phyloP scores from a whole-genome alignment of 2,329 filamentous ascomycete genomes.

The Aureobasidium melanogenum region DNA sequence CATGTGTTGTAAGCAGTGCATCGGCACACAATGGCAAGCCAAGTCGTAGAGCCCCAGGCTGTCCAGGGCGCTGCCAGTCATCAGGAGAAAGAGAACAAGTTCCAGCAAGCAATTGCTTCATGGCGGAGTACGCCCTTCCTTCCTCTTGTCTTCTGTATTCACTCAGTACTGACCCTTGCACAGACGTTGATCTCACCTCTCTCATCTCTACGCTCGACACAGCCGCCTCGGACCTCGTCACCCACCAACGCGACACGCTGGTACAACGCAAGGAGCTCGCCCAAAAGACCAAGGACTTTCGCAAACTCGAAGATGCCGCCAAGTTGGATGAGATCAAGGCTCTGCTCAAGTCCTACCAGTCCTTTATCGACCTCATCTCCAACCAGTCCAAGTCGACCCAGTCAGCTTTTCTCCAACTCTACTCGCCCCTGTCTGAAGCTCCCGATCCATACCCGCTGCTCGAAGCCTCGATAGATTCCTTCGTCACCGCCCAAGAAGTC shows the following conservation, averaged over 20 bases:
- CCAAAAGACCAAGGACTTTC: constrained; percentile 98
- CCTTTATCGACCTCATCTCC: constrained; percentile 91
- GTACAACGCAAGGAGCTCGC: constrained; percentile 93
- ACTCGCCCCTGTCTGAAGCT: constrained; percentile 87
- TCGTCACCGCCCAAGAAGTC: constrained; percentile 85
- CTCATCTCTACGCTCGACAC: constrained; percentile 81
- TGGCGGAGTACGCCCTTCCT: constrained; percentile 66
- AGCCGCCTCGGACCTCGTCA: constrained; percentile 88
- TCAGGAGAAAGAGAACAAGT: constrained; percentile 63
- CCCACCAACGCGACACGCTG: constrained; percentile 89
- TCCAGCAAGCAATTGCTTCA: constrained; percentile 88
- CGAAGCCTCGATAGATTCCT: constrained; percentile 90
- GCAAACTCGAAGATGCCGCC: constrained; percentile 79
- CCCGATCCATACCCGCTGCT: constrained; percentile 94
- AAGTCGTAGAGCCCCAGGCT: constrained; percentile 11
- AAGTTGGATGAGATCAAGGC: constrained; percentile 86
- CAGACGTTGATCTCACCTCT: constrained; percentile 78
- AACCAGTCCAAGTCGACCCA: constrained; percentile 94
- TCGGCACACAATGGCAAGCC: constrained; percentile 9
- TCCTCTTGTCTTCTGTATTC: not conserved
- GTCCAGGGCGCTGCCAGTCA: constrained; percentile 5
- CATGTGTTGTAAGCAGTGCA: not conserved
- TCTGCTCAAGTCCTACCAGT: constrained; percentile 82
- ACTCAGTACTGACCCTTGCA: constrained; percentile 17
- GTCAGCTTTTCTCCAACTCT: constrained; percentile 84